Percentiles rank a stretch among this genome's conserved stretches.
phyloP scores from a whole-genome alignment of 331 rosid species.

The Quercus lobata region DNA sequence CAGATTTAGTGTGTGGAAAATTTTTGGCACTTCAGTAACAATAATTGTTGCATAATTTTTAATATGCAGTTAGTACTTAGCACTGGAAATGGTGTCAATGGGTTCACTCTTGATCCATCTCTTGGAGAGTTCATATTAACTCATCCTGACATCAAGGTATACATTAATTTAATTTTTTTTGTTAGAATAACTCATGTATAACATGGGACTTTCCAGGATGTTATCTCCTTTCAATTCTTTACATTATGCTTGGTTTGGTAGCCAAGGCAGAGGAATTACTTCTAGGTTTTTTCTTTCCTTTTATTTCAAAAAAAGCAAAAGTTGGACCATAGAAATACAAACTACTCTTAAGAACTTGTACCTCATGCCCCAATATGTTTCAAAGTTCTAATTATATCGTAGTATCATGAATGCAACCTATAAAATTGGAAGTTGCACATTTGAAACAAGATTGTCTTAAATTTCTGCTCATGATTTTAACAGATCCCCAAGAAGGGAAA shows the following conservation, averaged over 20 bases:
- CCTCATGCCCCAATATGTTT: neutral
- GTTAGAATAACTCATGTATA: neutral
- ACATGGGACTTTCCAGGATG: neutral
- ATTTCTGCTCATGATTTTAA: conserved; percentile 11
- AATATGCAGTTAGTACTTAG: conserved; percentile 70
- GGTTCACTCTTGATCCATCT: conserved; percentile 98
- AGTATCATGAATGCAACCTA: neutral
- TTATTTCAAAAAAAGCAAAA: neutral
- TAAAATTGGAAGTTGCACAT: neutral
- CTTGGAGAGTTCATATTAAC: conserved; percentile 96
- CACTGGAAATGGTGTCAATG: conserved; percentile 81
- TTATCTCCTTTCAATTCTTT: neutral
- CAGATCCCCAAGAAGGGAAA: conserved; percentile 87
- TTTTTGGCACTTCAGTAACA: neutral
- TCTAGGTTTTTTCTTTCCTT: neutral
- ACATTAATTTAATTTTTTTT: neutral
- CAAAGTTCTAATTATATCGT: neutral
- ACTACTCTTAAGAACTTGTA: neutral
- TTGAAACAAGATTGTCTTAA: neutral
- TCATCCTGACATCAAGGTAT: conserved; percentile 89
- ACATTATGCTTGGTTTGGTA: neutral
- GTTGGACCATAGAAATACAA: neutral
- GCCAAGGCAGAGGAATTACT: neutral
- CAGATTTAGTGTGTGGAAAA: no score
- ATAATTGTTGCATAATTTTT: neutral